phyloP scores from a whole-genome alignment of 192 early-diverging fungal genomes.

The Mortierella alpina region DNA sequence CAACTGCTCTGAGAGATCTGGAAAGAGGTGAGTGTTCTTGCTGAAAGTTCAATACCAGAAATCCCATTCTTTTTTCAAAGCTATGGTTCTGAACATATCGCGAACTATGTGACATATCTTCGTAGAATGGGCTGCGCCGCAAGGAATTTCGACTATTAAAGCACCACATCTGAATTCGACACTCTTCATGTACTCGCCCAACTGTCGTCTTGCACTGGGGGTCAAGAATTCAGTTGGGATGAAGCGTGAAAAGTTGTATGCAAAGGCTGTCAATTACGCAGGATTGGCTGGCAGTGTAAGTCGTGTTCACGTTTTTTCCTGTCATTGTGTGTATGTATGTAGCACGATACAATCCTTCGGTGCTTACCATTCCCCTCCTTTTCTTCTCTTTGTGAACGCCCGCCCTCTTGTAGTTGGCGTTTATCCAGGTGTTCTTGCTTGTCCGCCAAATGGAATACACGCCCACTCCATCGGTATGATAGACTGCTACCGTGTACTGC shows the following conservation, averaged over 20 bases:
- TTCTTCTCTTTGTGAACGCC: neutral
- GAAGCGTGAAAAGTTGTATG: slow-evolving; percentile 63
- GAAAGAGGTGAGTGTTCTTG: slow-evolving; percentile 52
- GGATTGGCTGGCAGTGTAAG: slow-evolving; percentile 55
- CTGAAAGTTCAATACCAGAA: no score
- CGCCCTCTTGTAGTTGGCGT: slow-evolving; percentile 15
- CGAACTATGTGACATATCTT: neutral
- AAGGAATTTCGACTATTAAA: slow-evolving; percentile 59
- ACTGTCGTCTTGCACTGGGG: slow-evolving; percentile 53
- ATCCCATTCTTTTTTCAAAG: neutral
- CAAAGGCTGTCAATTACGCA: slow-evolving; percentile 63
- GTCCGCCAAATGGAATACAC: slow-evolving; percentile 75
- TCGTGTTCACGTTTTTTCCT: neutral
- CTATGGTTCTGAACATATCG: neutral
- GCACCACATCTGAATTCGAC: slow-evolving; percentile 54
- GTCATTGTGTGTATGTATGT: neutral
- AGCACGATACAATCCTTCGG: neutral
- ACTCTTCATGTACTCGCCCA: slow-evolving; percentile 59
- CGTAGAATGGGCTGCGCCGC: slow-evolving; percentile 61
- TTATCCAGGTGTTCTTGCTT: slow-evolving; percentile 57
- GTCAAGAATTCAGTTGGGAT: slow-evolving; percentile 54
- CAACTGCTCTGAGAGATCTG: slow-evolving; percentile 54
- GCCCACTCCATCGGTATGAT: slow-evolving; percentile 71
- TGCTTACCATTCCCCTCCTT: neutral
- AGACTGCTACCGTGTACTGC: neutral